These are phyloP conservation scores for Serendipita sp. DNA, from an alignment of 768 basidiomycete species.

Conservation along the genomic window DNA sequence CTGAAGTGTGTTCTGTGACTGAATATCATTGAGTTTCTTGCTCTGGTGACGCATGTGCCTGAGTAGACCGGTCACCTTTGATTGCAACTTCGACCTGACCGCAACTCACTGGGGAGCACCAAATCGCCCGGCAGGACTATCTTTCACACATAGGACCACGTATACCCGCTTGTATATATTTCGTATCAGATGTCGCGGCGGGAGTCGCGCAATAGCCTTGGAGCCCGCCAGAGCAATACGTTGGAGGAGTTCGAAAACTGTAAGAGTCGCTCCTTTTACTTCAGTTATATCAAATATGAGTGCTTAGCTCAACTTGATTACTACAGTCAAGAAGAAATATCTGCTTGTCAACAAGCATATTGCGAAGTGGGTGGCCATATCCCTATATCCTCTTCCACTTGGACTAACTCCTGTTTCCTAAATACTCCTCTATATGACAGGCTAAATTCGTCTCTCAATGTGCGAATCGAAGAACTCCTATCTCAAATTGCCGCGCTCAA, in stretches of 20 bases:
- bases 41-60: too few relatives aligned
- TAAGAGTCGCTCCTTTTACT: slow-evolving; percentile 24
- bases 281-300: too few relatives aligned
- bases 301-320: neutral
- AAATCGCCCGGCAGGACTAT: too few relatives aligned
- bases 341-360: slow-evolving; percentile 83
- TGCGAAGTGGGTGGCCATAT: slow-evolving; percentile 43
- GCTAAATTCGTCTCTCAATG: slow-evolving; percentile 70
- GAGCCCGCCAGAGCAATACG: slow-evolving; percentile 49
- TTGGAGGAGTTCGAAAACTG: slow-evolving; percentile 74
- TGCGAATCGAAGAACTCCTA: slow-evolving; percentile 72
- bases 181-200: slow-evolving; percentile 19
- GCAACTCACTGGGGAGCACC: too few relatives aligned
- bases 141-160: too few relatives aligned
- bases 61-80: too few relatives aligned
- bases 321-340: slow-evolving; percentile 79
- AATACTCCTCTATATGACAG: slow-evolving; percentile 22
- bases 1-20: too few relatives aligned
- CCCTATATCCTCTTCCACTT: neutral
- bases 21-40: too few relatives aligned
- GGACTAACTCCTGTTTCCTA: neutral
- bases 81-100: too few relatives aligned
- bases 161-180: too few relatives aligned
- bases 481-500: slow-evolving; percentile 67
- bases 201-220: slow-evolving; percentile 40